Percentiles rank a stretch among this genome's conserved stretches.
phyloP scores from a whole-genome alignment of 176 grass and related monocot species.

The Ananas comosus region DNA sequence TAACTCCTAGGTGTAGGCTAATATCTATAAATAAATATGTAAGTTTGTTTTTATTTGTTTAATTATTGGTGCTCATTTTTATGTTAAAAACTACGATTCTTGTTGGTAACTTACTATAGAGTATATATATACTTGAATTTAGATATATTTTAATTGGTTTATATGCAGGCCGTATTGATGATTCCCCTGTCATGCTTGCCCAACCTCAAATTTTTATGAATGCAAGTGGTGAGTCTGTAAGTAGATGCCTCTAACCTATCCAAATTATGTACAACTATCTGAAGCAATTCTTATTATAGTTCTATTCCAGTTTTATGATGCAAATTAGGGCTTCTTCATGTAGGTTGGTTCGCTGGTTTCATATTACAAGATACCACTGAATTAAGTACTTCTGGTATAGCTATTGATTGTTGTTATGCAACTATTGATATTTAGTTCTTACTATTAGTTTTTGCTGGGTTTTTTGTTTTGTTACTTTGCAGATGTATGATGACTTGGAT shows the following conservation, averaged over 20 bases:
- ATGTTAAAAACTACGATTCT: not conserved
- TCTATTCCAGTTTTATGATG: constrained; percentile 2
- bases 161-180: constrained; percentile 51
- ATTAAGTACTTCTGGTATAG: constrained; percentile 87
- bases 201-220: constrained; percentile 93
- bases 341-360: constrained; percentile 78
- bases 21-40: too few species aligned
- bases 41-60: not conserved
- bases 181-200: constrained; percentile 72
- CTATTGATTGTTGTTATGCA: not conserved
- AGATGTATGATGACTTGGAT: constrained; percentile 92
- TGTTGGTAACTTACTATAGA: too few species aligned
- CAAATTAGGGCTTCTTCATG: constrained; percentile 8
- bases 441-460: constrained; percentile 6
- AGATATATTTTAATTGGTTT: not conserved
- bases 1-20: not conserved
- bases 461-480: constrained; percentile 16
- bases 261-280: constrained; percentile 1
- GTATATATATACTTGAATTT: too few species aligned
- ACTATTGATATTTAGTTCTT: not conserved
- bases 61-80: not conserved
- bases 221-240: constrained; percentile 98
- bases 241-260: not conserved
- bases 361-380: constrained; percentile 79
- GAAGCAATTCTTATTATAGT: not conserved